Base-by-base conservation (phyloP, 768 basidiomycete species). In the Podaxis mareebaensis region DNA sequence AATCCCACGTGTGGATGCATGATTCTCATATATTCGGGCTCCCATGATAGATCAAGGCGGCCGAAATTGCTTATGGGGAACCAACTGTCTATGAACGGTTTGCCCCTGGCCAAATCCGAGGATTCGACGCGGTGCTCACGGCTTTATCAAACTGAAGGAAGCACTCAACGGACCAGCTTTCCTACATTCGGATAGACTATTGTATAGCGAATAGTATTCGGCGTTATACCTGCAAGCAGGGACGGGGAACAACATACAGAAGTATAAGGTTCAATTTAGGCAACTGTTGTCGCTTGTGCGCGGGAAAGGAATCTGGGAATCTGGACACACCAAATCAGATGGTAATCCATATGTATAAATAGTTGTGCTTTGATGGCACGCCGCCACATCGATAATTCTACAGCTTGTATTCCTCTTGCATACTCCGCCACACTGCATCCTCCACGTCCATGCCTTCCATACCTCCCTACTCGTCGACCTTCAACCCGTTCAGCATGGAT, bases 31-130 rank as follows among this genome's bases (percentile, higher is more conserved):
- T 36, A 53, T 33, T 55, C 24, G 10, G 20, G n/a, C 33, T 5
- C 52, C 51, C n/a, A 56, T 44, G 36, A 39, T 55, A 90, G 87
- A 88, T 91, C 30, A 79, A 85, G 64, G 80, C 84, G 4, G 91
- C 92, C 0, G 79, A 87, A 60, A n/a, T 63, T 40, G 61, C 64
- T 4, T 66, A 58, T 55, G 60, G 52, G 33, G 42, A 58, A 46
- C 26, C 63, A 4, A 62, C 67, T 12, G 67, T 61, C 28, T 66
- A 65, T 46, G 60, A 64, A 46, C 67, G 65, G 39, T 65, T 58
- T 26, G 67, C 67, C 12, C 60, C 64, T 5, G 62, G 46, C 30
- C 67, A 67, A 39, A 36, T 67, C 33, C 22, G 64, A 28, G 61
- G 54, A 8, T 65, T 60, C 24, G 54, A 57, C 4, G 60, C 53